Base-by-base conservation (phyloP, 805 yeast species). In the Kazachstania taianensis region DNA sequence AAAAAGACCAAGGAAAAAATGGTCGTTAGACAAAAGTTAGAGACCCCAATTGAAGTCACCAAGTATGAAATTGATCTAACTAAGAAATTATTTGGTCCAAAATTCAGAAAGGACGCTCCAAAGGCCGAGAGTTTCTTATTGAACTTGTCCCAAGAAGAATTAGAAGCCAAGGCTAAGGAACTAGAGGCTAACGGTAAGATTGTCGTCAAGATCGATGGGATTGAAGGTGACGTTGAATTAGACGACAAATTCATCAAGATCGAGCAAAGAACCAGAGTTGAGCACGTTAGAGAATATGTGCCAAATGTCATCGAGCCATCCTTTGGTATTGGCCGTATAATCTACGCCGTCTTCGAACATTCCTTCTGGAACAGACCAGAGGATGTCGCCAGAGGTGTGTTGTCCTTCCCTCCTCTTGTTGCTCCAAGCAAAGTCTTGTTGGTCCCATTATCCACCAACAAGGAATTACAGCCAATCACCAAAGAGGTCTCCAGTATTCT, bases 261-360 rank as follows among this genome's bases (percentile, higher is more conserved):
- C 55, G 83, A 73, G 50, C 76, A 81, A 67, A 79, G 74, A 58
- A 76, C 80, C 37, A 79, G 76, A 56, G 78, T 80, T 34, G 94
- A 85, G 65, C 95, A 87, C 61, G 71, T 92, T 40, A 83, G 97
- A 58, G 98, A 94, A 67, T 92, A 66, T 66, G 83, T 84, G 47
- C 99, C 99, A 43, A 86, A 83, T 59, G 99, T 92, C 42, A 92
- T 92, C 53, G 99, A 92, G 68, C 99, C 99, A 43, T 92, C 99
- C 5, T 92, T 92, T 56, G 99, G 99, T 74, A 81, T 92, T 58
- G 98, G 98, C 41, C 87, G 99, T 69, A 85, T 94, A 61, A 69
- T 92, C 46, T 92, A 92, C 67, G 74, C 94, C 27, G 63, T 89
- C 48, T 82, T 87, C 54, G 99, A 92, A 69, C 99, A 92, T 65